Conservation (phyloP, 2,329 filamentous ascomycete genomes). For the Colletotrichum navitas region DNA sequence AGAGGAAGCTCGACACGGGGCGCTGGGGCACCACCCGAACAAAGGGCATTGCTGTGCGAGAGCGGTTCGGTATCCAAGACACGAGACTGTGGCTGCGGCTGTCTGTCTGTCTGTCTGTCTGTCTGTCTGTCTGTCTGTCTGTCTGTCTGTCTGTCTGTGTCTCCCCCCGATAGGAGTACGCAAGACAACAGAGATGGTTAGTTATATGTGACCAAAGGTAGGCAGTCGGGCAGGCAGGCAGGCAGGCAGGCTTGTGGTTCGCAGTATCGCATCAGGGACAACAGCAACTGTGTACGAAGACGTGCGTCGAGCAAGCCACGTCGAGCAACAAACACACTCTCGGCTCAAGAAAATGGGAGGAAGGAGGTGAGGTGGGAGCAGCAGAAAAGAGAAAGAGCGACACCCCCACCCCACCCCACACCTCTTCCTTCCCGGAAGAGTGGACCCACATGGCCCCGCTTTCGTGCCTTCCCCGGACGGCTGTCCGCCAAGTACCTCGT, state of each 20-base stretch:
- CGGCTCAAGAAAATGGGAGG: neutral
- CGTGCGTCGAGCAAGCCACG: neutral
- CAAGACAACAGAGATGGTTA: neutral
- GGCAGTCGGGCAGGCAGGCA: neutral
- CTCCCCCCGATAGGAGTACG: too few relatives aligned
- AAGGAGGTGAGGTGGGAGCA: neutral
- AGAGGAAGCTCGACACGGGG: slow-evolving; percentile 9
- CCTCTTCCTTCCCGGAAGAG: neutral
- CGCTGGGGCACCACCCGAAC: neutral
- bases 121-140: too few relatives aligned
- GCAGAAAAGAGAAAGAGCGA: neutral
- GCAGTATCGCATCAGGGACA: neutral
- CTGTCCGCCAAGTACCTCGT: slow-evolving; percentile 34
- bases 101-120: too few relatives aligned
- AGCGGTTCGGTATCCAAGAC: neutral
- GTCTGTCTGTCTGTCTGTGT: too few relatives aligned
- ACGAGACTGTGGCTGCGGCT: too few relatives aligned
- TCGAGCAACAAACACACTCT: too few relatives aligned
- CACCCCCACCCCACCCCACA: too few relatives aligned
- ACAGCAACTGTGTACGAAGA: neutral
- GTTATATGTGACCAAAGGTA: neutral
- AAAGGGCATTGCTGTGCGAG: neutral
- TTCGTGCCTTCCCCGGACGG: slow-evolving; percentile 36
- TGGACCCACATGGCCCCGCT: neutral
- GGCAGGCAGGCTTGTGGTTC: neutral